Evolutionary conservation across 2,329 filamentous ascomycete genomes (phyloP).

Genomic region (Didymellaceae sp.): DNA sequence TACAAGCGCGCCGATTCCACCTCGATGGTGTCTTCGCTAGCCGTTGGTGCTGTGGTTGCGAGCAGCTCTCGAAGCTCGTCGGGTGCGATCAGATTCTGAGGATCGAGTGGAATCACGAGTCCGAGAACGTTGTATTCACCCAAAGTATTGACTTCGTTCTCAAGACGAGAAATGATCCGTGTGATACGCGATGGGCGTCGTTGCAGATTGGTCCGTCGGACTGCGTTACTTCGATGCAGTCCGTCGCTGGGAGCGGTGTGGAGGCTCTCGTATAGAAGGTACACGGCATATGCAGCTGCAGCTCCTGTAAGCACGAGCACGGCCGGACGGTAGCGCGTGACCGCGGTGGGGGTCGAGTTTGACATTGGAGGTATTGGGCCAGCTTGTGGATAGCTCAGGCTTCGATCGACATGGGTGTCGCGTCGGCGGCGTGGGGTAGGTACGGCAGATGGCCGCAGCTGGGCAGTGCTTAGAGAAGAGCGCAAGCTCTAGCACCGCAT

Average conservation of each 20-base stretch:
- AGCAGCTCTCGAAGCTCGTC: constrained; percentile 34
- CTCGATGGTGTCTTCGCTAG: constrained; percentile 29
- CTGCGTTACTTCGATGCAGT: constrained; percentile 71
- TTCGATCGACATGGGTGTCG: constrained; percentile 2
- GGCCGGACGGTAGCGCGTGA: constrained; percentile 52
- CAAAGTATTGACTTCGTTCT: constrained; percentile 29
- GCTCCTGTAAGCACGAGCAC: constrained; percentile 64
- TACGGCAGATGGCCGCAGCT: no score
- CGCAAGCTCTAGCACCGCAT: constrained; percentile 19
- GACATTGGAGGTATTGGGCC: constrained; percentile 35
- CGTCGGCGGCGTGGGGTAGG: neutral
- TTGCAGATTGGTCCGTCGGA: constrained; percentile 60
- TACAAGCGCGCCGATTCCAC: constrained; percentile 32
- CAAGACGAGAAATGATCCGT: constrained; percentile 24
- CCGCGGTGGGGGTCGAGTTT: constrained; percentile 39
- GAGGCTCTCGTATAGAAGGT: constrained; percentile 61
- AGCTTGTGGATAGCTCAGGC: neutral
- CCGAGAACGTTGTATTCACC: constrained; percentile 39
- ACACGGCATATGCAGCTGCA: constrained; percentile 64
- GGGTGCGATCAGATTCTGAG: constrained; percentile 27
- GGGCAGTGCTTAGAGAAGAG: constrained; percentile 7
- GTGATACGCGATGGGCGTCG: constrained; percentile 32
- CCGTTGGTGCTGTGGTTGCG: constrained; percentile 24
- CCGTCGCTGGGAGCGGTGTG: constrained; percentile 36
- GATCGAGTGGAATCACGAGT: constrained; percentile 28